Evolutionary conservation across 768 basidiomycete genomes (phyloP).

Genomic region (Termitomyces sp.): DNA sequence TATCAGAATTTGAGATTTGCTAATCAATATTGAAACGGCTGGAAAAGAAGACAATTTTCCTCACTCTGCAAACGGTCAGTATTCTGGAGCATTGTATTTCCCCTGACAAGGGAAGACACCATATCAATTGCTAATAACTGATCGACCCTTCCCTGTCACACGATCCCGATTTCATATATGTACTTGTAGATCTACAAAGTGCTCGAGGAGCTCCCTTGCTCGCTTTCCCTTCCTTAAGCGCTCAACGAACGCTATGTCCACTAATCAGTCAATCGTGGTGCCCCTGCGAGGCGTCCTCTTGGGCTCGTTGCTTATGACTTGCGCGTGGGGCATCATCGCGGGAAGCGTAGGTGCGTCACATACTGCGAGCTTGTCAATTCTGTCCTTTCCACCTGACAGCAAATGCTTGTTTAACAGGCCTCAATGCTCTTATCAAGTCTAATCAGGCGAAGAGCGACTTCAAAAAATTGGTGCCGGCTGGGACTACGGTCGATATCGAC

Average conservation of each 20-base stretch:
- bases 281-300: slow-evolving; percentile 14
- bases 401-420: slow-evolving; percentile 22
- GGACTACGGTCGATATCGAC: slow-evolving; percentile 34
- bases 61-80: no score
- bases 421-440: slow-evolving; percentile 41
- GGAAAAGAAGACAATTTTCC: no score
- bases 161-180: background rate
- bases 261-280: background rate
- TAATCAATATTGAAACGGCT: no score
- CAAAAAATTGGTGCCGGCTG: slow-evolving; percentile 27
- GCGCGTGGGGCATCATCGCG: slow-evolving; percentile 19
- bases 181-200: background rate
- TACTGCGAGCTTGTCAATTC: background rate
- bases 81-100: no score
- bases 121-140: background rate
- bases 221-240: background rate
- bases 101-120: background rate
- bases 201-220: background rate
- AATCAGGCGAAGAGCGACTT: slow-evolving; percentile 34
- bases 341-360: slow-evolving; percentile 18
- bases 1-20: no score
- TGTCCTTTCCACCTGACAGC: background rate
- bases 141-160: background rate
- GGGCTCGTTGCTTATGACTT: slow-evolving; percentile 18
- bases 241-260: background rate